A percentile compares a stretch with the other conserved stretches of the same genome.
Conservation (phyloP, 345 rosid species). For the Gynandropsis gynandra region DNA sequence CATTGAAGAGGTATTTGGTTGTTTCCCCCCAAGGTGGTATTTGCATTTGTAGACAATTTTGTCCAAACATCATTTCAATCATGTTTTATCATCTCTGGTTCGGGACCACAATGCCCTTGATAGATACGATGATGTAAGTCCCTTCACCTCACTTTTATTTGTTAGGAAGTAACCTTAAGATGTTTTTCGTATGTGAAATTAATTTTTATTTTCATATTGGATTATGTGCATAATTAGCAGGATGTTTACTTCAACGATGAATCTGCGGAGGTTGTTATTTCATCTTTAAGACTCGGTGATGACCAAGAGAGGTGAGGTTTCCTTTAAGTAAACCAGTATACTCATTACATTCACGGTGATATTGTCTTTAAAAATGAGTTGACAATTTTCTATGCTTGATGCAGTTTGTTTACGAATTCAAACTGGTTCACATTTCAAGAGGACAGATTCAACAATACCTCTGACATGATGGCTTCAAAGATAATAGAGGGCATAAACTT, state of each 20-base stretch:
- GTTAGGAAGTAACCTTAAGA: background rate
- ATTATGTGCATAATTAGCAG: conserved; percentile 36
- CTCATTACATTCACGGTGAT: background rate
- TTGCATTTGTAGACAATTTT: conserved; percentile 1
- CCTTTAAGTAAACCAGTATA: background rate
- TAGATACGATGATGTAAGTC: conserved; percentile 81
- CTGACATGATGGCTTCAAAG: conserved; percentile 46
- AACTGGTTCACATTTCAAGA: conserved; percentile 98
- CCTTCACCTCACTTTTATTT: background rate
- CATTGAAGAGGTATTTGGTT: conserved; percentile 62
- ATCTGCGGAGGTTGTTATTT: conserved; percentile 95
- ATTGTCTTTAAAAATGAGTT: conserved; percentile 7
- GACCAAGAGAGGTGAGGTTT: conserved; percentile 84
- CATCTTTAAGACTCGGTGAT: conserved; percentile 95
- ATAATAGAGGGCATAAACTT: conserved; percentile 61
- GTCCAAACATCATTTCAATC: conserved; percentile 9
- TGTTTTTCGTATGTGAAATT: conserved; percentile 1
- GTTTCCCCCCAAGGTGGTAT: background rate
- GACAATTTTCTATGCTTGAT: background rate
- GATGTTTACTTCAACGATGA: conserved; percentile 97
- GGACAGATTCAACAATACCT: conserved; percentile 45
- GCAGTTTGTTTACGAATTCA: conserved; percentile 87
- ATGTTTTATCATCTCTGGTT: conserved; percentile 18
- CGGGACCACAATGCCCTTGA: conserved; percentile 71
- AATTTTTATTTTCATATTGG: background rate